Base-by-base conservation (phyloP, 2,329 filamentous ascomycete genomes). In the Fusarium sp. region DNA sequence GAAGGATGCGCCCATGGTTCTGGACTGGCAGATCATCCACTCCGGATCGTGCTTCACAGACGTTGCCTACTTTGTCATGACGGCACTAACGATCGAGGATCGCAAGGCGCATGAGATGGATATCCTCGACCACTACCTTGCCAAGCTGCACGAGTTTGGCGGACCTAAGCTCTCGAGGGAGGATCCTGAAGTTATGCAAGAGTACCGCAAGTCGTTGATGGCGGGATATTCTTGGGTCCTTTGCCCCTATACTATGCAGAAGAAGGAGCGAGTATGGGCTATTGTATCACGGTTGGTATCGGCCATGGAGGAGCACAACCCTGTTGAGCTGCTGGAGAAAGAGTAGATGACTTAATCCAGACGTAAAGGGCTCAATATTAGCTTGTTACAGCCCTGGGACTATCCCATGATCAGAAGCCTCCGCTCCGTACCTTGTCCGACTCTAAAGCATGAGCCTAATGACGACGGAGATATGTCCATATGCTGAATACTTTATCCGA, bases 221-320 rank as follows among this genome's bases (percentile, higher is more conserved):
- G 33, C 31, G 1, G 55, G 55, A 12, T 57, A n/a, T 9, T 36
- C 55, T 17, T 57, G 55, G 55, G 55, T 38, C 9, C 55, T 57
- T 22, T 68, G 64, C 11, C 58, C 64, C 6, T 68, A 58, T 36
- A 36, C n/a, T 11, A 69, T 69, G 67, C 67, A 64, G 58, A 53
- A 14, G 10, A 63, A 44, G 49, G 67, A 69, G 22, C 22, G 40
- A 17, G 64, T 69, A 35, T 44, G 36, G 35, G 58, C 67, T 14
- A 20, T 69, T 10, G 58, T 68, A 6, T 42, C 64, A 17, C 57
- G 67, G 5, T 16, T 68, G 29, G 64, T 68, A 17, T 51, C 64
- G 16, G 67, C 67, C 20, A 68, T 69, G 57, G 64, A 64, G 27
- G 67, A 68, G 14, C 67, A 69, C 12, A 68, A 55, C 4, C 40